Conservation (phyloP, 2,329 filamentous ascomycete genomes). For the Clonostachys rhizophaga region DNA sequence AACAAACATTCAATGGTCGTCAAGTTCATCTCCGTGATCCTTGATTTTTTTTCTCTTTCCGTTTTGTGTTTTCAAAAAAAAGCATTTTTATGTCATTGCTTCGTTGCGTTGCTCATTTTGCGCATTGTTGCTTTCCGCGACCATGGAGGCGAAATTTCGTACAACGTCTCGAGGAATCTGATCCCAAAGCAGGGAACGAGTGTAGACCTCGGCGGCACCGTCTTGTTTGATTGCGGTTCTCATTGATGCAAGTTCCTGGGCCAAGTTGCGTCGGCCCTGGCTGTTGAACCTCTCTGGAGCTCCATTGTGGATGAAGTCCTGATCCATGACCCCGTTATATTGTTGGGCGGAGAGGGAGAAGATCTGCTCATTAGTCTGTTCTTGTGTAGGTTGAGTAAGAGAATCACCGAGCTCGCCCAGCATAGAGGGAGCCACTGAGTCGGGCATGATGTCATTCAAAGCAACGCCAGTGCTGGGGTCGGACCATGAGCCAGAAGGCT, state of each 20-base stretch:
- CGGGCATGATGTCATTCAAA: constrained; percentile 29
- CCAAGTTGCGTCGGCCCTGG: constrained; percentile 68
- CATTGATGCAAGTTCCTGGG: constrained; percentile 77
- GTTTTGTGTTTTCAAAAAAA: constrained; percentile 7
- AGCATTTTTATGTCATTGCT: constrained; percentile 31
- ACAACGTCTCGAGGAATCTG: constrained; percentile 91
- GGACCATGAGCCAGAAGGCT: constrained; percentile 46
- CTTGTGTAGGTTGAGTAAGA: constrained; percentile 70
- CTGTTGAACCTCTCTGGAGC: constrained; percentile 45
- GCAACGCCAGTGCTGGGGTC: constrained; percentile 31
- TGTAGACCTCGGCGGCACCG: constrained; percentile 80
- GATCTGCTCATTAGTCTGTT: constrained; percentile 83
- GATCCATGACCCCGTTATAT: constrained; percentile 70
- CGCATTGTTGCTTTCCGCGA: constrained; percentile 64
- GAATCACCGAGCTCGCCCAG: constrained; percentile 64
- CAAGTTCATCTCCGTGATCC: no score
- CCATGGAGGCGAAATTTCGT: constrained; percentile 86
- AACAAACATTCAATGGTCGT: no score
- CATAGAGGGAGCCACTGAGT: constrained; percentile 43
- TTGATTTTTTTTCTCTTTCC: constrained; percentile 18
- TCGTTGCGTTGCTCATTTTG: constrained; percentile 36
- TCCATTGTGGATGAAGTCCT: constrained; percentile 62
- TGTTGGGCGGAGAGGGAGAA: constrained; percentile 83
- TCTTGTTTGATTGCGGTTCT: constrained; percentile 60
- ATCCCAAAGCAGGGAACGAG: constrained; percentile 88